Base-by-base conservation (phyloP, 306 rosid genomes). In the Clitoria ternatea region DNA sequence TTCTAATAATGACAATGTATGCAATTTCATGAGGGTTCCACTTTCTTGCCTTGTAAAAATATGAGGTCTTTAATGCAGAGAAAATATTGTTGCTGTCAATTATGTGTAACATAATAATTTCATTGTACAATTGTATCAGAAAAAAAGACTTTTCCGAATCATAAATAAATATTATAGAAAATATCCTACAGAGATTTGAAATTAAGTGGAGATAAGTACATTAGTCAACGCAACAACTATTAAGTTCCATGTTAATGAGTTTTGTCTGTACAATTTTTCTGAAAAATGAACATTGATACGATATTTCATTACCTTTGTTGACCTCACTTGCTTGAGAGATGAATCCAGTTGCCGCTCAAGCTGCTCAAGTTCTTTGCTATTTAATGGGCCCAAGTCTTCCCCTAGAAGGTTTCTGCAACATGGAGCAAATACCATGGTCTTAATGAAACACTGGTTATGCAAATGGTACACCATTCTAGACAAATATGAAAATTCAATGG, bases 361-460 rank as follows among this genome's bases (percentile, higher is more conserved):
- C 89, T 91, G 96, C 81, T 94, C 99, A 29, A 94, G 96, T 20
- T 94, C 99, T 74, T 86, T 91, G 43, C 95, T 82, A 79, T 84
- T 88, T 60, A 94, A 76, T 8, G 92, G 97, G 54, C 97, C 97
- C 81, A 94, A 77, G 29, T 94, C 97, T 69, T 94, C 99, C 22
- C 99, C 99, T 4, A 94, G 92, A 77, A 91, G 96, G 75, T 94
- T 89, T 77, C 99, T 94, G 77, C 78, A 73, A 4, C 3, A 36
- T 13, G 35, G 44, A 47, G 59, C 50, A 57, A 45, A 67, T 22
- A 32, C 45, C 35, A 36, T 27, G 10, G 4, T 40, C 43, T 60
- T 35, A 44, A 63, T 33, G 17, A 42, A 42, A 42, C 40, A 10
- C 11, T 26, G 12, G 13, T 18, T 3, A 27, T 47, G 27, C 55